A percentile compares a stretch with the other conserved stretches of the same genome.
phyloP scores from a whole-genome alignment of 805 yeast genomes.

The Saccharomycopsis fodiens region DNA sequence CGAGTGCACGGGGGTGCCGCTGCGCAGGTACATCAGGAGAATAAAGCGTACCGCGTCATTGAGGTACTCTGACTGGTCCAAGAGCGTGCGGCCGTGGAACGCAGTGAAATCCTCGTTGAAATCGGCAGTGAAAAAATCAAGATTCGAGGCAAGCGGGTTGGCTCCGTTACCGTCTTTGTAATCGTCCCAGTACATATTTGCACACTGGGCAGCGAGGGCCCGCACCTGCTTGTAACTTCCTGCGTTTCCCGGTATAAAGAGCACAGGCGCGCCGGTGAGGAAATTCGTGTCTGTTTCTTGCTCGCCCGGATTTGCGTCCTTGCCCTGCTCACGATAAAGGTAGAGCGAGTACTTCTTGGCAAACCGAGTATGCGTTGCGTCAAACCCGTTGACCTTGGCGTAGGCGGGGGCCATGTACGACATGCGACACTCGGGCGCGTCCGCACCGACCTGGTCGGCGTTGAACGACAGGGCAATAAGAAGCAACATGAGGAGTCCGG shows the following conservation, averaged over 20 bases:
- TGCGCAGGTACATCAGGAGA: conserved; percentile 49
- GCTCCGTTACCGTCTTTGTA: conserved; percentile 14
- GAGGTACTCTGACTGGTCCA: conserved; percentile 88
- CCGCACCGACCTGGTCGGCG: conserved; percentile 35
- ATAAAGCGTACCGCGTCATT: conserved; percentile 83
- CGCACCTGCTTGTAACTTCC: conserved; percentile 88
- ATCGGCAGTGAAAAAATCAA: conserved; percentile 88
- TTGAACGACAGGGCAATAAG: conserved; percentile 27
- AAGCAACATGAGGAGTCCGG: conserved; percentile 19
- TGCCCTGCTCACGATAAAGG: conserved; percentile 77
- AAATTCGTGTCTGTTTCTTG: conserved; percentile 28
- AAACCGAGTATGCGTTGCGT: conserved; percentile 55
- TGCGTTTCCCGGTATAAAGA: conserved; percentile 96
- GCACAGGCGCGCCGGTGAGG: conserved; percentile 71
- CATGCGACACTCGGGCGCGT: conserved; percentile 49
- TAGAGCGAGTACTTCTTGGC: conserved; percentile 81
- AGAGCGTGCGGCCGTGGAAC: conserved; percentile 86
- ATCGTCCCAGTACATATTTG: conserved; percentile 43
- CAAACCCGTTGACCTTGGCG: conserved; percentile 67
- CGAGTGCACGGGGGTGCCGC: conserved; percentile 41
- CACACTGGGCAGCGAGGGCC: conserved; percentile 80
- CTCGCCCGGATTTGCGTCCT: conserved; percentile 45
- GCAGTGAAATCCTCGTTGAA: conserved; percentile 96
- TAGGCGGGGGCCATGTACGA: conserved; percentile 82
- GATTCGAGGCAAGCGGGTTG: conserved; percentile 31